phyloP scores from a whole-genome alignment of 1,284 basidiomycete genomes.

The Pholiota adiposa region DNA sequence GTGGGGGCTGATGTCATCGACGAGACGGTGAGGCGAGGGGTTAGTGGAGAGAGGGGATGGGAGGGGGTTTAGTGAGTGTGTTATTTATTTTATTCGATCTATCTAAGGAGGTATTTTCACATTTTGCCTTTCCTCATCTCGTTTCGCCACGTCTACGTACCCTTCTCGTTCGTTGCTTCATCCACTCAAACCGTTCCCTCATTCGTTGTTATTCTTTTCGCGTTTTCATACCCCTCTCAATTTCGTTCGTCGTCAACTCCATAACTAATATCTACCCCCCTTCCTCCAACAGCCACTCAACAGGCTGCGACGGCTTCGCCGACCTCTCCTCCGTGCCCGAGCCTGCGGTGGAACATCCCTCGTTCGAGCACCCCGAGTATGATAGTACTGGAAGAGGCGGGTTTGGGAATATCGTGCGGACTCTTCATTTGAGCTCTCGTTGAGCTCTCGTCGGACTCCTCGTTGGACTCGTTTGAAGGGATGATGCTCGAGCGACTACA shows the following conservation, averaged over 20 bases:
- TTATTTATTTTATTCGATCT: not conserved
- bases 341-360: slow-evolving; percentile 43
- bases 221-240: no score
- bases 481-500: no score
- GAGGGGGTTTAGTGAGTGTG: slow-evolving; percentile 47
- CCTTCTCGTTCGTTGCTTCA: no score
- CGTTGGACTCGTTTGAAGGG: no score
- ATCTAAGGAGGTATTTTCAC: no score
- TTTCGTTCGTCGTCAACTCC: no score
- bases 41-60: slow-evolving; percentile 22
- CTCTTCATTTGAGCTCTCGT: no score
- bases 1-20: slow-evolving; percentile 37
- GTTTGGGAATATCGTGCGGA: slow-evolving; percentile 66
- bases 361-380: slow-evolving; percentile 28
- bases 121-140: no score
- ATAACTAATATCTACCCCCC: no score
- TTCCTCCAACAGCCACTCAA: slow-evolving; percentile 54
- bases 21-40: slow-evolving; percentile 46
- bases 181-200: no score
- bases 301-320: slow-evolving; percentile 72
- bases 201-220: slow-evolving; percentile 19
- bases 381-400: slow-evolving; percentile 74
- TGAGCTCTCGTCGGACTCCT: no score
- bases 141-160: no score
- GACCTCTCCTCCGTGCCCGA: slow-evolving; percentile 52